Percentiles rank a stretch among this genome's conserved stretches.
phyloP scores from a whole-genome alignment of 1,139 yeast species.

The Wickerhamiella infanticola region DNA sequence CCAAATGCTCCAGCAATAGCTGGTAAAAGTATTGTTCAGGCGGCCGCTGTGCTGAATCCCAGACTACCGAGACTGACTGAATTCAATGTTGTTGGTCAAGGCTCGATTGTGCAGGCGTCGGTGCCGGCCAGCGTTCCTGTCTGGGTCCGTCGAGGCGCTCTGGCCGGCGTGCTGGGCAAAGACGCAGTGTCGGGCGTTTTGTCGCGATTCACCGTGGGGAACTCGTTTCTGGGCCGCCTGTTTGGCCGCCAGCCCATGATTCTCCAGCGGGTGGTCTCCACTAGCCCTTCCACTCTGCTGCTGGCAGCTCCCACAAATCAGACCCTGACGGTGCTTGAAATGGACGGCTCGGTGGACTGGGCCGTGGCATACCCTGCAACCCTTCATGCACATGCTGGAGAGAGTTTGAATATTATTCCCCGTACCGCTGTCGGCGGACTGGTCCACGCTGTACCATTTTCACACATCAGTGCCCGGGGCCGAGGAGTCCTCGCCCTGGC shows the following conservation, averaged over 20 bases:
- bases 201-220: slow-evolving; percentile 9
- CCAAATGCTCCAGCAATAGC: slow-evolving; percentile 14
- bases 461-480: slow-evolving; percentile 23
- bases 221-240: slow-evolving; percentile 8
- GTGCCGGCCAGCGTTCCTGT: slow-evolving; percentile 13
- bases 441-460: slow-evolving; percentile 15
- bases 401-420: slow-evolving; percentile 17
- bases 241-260: slow-evolving; percentile 13
- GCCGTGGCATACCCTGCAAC: slow-evolving; percentile 15
- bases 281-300: slow-evolving; percentile 12
- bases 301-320: slow-evolving; percentile 6
- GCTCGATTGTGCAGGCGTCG: slow-evolving; percentile 13
- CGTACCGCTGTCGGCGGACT: slow-evolving; percentile 14
- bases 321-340: slow-evolving; percentile 21
- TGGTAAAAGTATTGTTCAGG: slow-evolving; percentile 9
- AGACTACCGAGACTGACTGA: slow-evolving; percentile 8
- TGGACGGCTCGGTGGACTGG: slow-evolving; percentile 29
- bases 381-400: slow-evolving; percentile 20
- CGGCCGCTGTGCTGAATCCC: slow-evolving; percentile 12
- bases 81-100: slow-evolving; percentile 13
- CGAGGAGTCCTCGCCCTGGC: slow-evolving; percentile 26
- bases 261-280: slow-evolving; percentile 11
- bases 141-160: slow-evolving; percentile 11
- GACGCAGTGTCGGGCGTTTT: slow-evolving; percentile 5
- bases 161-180: slow-evolving; percentile 13